Percentiles rank a stretch among this genome's conserved stretches.
These are phyloP conservation scores for Aphanomyces cochlioides DNA, from an alignment of 352 stramenopile genomes.

Conservation along the genomic window DNA sequence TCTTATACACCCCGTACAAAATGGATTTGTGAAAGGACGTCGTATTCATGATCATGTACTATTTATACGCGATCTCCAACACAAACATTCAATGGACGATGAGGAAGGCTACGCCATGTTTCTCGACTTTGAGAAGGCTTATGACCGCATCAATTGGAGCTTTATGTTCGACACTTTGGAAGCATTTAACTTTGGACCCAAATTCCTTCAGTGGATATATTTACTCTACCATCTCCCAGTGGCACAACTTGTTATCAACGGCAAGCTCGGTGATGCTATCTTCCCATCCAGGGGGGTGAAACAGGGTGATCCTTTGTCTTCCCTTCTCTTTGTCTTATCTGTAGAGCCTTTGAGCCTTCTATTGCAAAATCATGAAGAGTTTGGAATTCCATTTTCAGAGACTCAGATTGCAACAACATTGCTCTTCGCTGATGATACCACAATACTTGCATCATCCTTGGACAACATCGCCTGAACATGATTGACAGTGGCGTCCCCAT, in stretches of 20 bases:
- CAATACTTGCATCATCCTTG: too few species aligned
- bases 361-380: too few species aligned
- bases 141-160: conserved; percentile 33
- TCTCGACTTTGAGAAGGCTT: conserved; percentile 30
- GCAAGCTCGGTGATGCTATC: neutral
- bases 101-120: conserved; percentile 22
- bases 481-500: too few species aligned
- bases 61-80: conserved; percentile 30
- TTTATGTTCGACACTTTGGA: conserved; percentile 31
- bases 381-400: too few species aligned
- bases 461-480: too few species aligned
- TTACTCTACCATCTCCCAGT: conserved; percentile 24
- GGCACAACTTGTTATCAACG: conserved; percentile 17
- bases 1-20: too few species aligned
- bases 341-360: conserved; percentile 19
- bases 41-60: conserved; percentile 8
- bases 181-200: conserved; percentile 23
- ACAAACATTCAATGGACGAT: conserved; percentile 19
- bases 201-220: conserved; percentile 28
- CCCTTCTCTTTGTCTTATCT: conserved; percentile 30
- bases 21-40: neutral
- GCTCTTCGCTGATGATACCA: too few species aligned
- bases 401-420: too few species aligned
- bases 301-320: conserved; percentile 35
- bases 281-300: conserved; percentile 31